Conservation (phyloP, 352 stramenopile genomes). For the Saprolegnia parasitica region DNA sequence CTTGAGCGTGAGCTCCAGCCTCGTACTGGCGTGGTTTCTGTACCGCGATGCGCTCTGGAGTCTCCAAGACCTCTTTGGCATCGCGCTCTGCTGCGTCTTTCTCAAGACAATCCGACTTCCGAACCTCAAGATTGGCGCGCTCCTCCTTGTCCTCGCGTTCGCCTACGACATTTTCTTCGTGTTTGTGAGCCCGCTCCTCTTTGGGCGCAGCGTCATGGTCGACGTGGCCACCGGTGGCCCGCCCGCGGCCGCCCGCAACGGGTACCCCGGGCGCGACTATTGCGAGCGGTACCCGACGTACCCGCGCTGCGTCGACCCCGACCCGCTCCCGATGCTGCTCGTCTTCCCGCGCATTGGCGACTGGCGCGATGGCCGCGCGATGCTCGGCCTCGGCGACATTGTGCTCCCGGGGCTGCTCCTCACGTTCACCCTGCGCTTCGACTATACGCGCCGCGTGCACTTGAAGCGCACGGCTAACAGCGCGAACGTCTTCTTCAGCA, state of each 20-base stretch:
- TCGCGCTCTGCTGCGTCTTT: conserved; percentile 92
- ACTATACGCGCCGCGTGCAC: conserved; percentile 49
- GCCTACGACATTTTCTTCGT: conserved; percentile 97
- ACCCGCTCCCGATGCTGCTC: conserved; percentile 93
- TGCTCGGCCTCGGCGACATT: conserved; percentile 96
- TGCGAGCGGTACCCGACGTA: conserved; percentile 65
- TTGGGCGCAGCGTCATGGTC: conserved; percentile 89
- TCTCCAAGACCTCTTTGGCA: conserved; percentile 89
- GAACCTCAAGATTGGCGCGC: conserved; percentile 84
- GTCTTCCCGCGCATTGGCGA: conserved; percentile 88
- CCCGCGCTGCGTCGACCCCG: conserved; percentile 64
- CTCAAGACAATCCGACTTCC: conserved; percentile 87
- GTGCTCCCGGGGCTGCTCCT: conserved; percentile 93
- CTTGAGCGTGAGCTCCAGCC: conserved; percentile 33
- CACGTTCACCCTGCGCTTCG: conserved; percentile 89
- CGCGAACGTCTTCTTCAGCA: conserved; percentile 78
- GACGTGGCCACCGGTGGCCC: conserved; percentile 88
- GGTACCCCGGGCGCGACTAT: conserved; percentile 67
- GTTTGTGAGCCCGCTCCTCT: conserved; percentile 89
- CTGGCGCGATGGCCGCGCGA: conserved; percentile 87
- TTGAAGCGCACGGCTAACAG: neutral
- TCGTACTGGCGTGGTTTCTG: conserved; percentile 60
- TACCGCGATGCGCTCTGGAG: conserved; percentile 68
- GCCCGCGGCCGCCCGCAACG: conserved; percentile 57
- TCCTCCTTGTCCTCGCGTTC: conserved; percentile 89